phyloP scores from a whole-genome alignment of 192 early-diverging fungal species.

The Phycomyces blakesleeanus region DNA sequence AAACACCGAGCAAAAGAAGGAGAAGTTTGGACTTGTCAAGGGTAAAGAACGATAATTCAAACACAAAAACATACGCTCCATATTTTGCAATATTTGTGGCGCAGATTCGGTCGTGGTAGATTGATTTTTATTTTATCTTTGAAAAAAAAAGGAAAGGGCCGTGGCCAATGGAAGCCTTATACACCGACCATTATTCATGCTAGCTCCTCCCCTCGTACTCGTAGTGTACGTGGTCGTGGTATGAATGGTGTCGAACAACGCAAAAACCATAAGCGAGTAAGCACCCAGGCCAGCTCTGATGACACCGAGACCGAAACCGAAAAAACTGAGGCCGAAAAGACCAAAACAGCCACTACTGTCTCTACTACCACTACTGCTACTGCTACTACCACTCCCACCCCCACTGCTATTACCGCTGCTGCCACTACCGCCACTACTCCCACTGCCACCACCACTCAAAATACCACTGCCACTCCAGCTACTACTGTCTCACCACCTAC shows the following conservation, averaged over 20 bases:
- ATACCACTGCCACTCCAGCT: neutral
- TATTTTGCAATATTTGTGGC: too few species aligned
- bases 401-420: too few species aligned
- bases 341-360: neutral
- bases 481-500: neutral
- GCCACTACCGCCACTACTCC: too few species aligned
- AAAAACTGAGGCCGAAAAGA: slow-evolving; percentile 3
- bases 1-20: slow-evolving; percentile 15
- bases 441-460: neutral
- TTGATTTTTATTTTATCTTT: neutral
- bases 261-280: slow-evolving; percentile 20
- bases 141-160: slow-evolving; percentile 26
- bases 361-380: neutral
- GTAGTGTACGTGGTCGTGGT: slow-evolving; percentile 15
- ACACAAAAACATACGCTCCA: too few species aligned
- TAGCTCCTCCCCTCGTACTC: slow-evolving; percentile 35
- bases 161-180: slow-evolving; percentile 49
- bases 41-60: too few species aligned
- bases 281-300: slow-evolving; percentile 3
- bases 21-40: neutral
- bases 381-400: too few species aligned
- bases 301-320: slow-evolving; percentile 5
- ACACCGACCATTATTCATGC: slow-evolving; percentile 53
- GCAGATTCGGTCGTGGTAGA: neutral
- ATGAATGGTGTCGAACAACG: slow-evolving; percentile 11